Evolutionary conservation across 2,329 filamentous ascomycete species (phyloP).

Genomic region (Biscogniauxia sp.): DNA sequence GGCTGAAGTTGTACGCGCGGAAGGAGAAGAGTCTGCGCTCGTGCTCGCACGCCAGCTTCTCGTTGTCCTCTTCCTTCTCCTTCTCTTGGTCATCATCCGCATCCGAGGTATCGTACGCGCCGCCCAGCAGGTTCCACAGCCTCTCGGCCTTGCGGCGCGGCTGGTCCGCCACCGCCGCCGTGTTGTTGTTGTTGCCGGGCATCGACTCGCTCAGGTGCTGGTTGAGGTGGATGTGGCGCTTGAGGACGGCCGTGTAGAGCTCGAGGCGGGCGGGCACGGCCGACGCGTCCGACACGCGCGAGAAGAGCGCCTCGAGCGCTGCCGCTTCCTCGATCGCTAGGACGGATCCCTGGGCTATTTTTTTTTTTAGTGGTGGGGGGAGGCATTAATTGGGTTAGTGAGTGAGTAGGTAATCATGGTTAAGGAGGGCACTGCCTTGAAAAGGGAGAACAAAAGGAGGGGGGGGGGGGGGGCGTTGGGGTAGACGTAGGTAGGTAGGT

Average conservation of each 20-base stretch:
- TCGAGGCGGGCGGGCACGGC: slow-evolving; percentile 1
- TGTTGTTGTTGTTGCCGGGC: slow-evolving; percentile 4
- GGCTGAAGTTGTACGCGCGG: slow-evolving; percentile 11
- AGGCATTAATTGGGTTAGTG: background rate
- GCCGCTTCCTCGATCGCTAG: background rate
- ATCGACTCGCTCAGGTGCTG: slow-evolving; percentile 12
- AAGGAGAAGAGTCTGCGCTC: background rate
- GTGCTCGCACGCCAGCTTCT: too few species aligned
- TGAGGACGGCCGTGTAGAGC: slow-evolving; percentile 9
- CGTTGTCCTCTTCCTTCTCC: too few species aligned
- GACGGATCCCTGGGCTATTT: background rate
- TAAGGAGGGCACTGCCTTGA: too few species aligned
- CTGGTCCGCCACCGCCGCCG: background rate
- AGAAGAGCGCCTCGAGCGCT: background rate
- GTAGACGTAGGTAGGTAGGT: too few species aligned
- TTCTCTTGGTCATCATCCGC: too few species aligned
- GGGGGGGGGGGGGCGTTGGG: too few species aligned
- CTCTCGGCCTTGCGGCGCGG: too few species aligned
- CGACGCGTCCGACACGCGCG: background rate
- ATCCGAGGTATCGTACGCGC: too few species aligned
- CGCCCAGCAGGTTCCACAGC: too few species aligned
- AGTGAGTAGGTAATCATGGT: background rate
- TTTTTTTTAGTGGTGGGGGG: background rate
- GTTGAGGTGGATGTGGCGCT: slow-evolving; percentile 12
- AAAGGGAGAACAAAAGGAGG: too few species aligned